Evolutionary conservation across 768 basidiomycete species (phyloP), one percentile per base, ranked within the genome.

Genomic region (Boletellus ananiceps): DNA sequence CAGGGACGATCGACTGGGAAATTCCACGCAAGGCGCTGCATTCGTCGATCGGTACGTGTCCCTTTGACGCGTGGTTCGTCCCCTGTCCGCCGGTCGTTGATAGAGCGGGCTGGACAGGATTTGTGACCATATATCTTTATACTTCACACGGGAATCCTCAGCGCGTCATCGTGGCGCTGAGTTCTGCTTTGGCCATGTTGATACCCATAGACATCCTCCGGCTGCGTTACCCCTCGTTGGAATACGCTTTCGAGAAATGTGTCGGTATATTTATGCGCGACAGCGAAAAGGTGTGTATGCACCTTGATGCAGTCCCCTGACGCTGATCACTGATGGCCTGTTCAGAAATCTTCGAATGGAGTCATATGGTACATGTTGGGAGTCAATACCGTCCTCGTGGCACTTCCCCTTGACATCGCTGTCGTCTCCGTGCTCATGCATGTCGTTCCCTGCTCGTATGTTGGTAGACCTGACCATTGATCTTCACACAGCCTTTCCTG

Each of bases 261-360:
- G 67, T 92, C 4, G 92, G 93, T 18, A 83, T 88, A 58, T 77
- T 95, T 43, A 94, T 95, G 93, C 80, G 93, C 9, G 90, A 94
- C 54, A 82, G 81, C 54, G 93, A 94, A 73, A 84, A 81, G 71
- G 86, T 86, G 23, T 9, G 57, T 56, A 46, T 48, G 9, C 23
- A 5, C 13, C 7, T 2, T 5, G 5, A n/a, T n/a, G 11, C 33
- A n/a, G 0, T 13, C 13, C 12, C 18, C 34, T 14, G 4, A 29
- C 11, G 0, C 25, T 27, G 5, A 33, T 40, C 5, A 36, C 21
- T n/a, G 16, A 42, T 21, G 5, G 2, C 16, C 5, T 34, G 6
- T 18, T 4, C 32, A 61, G 82, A 74, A 81, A 62, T 72, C 79
- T 27, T 78, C 84, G 9, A 95, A 96, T 60, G 93, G 93, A 1